Conservation (phyloP, 1,139 yeast species). For the Candida labiduridarum region DNA sequence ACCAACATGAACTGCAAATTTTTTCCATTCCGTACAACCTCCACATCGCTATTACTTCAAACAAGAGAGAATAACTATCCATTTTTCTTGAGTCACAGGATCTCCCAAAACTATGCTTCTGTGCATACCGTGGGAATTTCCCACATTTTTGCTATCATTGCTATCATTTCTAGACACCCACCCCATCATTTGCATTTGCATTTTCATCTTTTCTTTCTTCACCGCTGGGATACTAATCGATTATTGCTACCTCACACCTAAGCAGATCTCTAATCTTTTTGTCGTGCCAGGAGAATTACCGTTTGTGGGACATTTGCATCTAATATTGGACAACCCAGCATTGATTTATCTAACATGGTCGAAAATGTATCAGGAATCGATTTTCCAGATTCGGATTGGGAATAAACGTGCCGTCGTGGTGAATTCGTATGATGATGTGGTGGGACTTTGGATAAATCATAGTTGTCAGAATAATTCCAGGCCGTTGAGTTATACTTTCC, state of each 20-base stretch:
- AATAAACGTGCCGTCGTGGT: constrained; percentile 59
- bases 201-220: not conserved
- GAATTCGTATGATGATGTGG: constrained; percentile 58
- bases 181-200: not conserved
- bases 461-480: constrained; percentile 63
- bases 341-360: constrained; percentile 52
- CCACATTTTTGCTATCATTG: not conserved
- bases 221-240: not conserved
- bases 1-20: not conserved
- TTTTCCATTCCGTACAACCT: not conserved
- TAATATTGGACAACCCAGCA: constrained; percentile 55
- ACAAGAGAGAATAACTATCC: too few species aligned
- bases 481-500: constrained; percentile 70
- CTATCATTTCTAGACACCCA: constrained; percentile 1
- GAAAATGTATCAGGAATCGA: constrained; percentile 37
- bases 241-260: not conserved
- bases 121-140: constrained; percentile 3
- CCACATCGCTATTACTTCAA: too few species aligned
- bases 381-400: constrained; percentile 69
- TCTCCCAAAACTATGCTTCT: constrained; percentile 2
- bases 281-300: constrained; percentile 53
- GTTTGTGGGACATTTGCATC: constrained; percentile 54
- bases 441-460: constrained; percentile 55
- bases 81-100: not conserved
- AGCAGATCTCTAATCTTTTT: constrained; percentile 24